phyloP scores from a whole-genome alignment of 2,329 filamentous ascomycete genomes.

The Dothistroma pini region DNA sequence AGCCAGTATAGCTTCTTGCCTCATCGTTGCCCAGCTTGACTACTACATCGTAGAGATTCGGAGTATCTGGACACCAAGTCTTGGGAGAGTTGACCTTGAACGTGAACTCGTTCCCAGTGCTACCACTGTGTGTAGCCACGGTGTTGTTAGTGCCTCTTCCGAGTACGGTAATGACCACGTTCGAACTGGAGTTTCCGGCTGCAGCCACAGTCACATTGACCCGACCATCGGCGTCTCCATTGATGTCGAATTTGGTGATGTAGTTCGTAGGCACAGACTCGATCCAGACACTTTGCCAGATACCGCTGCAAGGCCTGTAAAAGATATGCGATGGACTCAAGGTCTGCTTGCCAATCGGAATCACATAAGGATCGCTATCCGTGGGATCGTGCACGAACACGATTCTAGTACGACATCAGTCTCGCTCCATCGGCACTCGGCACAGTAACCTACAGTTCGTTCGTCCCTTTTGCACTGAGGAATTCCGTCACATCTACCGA shows the following conservation, averaged over 20 bases:
- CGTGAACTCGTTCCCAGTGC: slow-evolving; percentile 50
- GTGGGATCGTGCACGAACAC: slow-evolving; percentile 68
- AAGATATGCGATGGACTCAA: slow-evolving; percentile 65
- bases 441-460: slow-evolving; percentile 52
- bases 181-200: slow-evolving; percentile 7
- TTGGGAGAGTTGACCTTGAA: slow-evolving; percentile 54
- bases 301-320: slow-evolving; percentile 68
- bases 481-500: slow-evolving; percentile 58
- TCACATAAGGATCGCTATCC: slow-evolving; percentile 52
- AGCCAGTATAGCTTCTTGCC: slow-evolving; percentile 64
- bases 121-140: slow-evolving; percentile 45
- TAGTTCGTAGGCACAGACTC: slow-evolving; percentile 57
- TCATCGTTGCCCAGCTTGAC: slow-evolving; percentile 53
- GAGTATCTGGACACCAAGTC: slow-evolving; percentile 63
- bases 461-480: slow-evolving; percentile 61
- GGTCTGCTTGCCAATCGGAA: slow-evolving; percentile 55
- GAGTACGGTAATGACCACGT: slow-evolving; percentile 17
- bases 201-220: slow-evolving; percentile 36
- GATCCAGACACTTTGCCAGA: slow-evolving; percentile 75
- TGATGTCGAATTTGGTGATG: slow-evolving; percentile 57
- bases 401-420: slow-evolving; percentile 46
- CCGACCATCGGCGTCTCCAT: slow-evolving; percentile 53
- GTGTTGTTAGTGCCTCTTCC: slow-evolving; percentile 19
- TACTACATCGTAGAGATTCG: slow-evolving; percentile 61
- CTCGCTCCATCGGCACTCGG: background rate